These are phyloP conservation scores for Geotrichum cucujoidarum DNA, from an alignment of 1,139 yeast species.

Conservation along the genomic window DNA sequence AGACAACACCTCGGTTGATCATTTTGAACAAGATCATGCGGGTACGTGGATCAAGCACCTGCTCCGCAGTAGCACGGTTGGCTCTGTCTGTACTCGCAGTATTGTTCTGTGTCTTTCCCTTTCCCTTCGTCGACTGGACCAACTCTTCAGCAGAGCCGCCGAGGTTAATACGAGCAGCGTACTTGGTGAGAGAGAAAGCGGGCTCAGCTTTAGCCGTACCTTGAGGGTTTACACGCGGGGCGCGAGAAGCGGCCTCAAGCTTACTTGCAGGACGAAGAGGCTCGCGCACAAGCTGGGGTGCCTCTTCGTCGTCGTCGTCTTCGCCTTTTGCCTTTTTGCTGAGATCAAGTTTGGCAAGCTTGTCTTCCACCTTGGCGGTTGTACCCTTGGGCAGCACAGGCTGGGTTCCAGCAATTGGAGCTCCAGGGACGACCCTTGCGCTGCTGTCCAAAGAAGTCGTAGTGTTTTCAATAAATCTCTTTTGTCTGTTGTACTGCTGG, in stretches of 20 bases:
- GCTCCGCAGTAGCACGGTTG: constrained; percentile 94
- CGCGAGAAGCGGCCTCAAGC: constrained; percentile 7
- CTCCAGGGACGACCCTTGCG: background rate
- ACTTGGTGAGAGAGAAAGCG: constrained; percentile 15
- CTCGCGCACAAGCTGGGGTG: background rate
- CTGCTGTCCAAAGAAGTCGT: background rate
- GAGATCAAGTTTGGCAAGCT: background rate
- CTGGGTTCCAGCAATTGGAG: background rate
- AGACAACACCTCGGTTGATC: constrained; percentile 74
- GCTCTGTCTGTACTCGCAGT: constrained; percentile 55
- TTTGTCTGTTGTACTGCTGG: constrained; percentile 26
- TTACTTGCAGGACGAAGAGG: background rate
- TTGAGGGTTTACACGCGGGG: constrained; percentile 22
- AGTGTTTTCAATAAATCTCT: constrained; percentile 16
- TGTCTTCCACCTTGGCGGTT: background rate
- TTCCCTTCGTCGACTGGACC: constrained; percentile 19
- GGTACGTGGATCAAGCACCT: constrained; percentile 93
- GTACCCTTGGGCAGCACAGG: background rate
- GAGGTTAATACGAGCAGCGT: constrained; percentile 19
- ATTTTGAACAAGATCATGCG: constrained; percentile 74
- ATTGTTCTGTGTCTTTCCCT: constrained; percentile 13
- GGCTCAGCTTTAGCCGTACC: constrained; percentile 20
- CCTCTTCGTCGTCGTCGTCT: background rate
- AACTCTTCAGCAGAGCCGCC: constrained; percentile 18
- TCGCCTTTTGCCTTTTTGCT: no score